Conservation (phyloP, 2,329 filamentous ascomycete genomes). For the Hymenotorrendiella dingleyae region DNA sequence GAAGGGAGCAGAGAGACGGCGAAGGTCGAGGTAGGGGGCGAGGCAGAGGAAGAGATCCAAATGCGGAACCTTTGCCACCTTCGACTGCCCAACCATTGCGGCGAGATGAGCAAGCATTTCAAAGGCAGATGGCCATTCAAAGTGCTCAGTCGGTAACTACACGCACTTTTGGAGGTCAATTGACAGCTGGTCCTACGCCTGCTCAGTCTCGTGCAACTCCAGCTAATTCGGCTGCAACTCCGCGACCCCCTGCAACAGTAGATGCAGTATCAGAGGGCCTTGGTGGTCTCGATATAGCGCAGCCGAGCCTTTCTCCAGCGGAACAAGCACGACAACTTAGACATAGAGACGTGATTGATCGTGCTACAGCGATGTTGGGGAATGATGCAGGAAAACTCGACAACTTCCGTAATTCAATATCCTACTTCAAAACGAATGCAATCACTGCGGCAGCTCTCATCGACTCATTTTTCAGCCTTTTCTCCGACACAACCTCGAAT, state of each 20-base stretch:
- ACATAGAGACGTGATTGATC: constrained; percentile 79
- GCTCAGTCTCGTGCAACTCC: constrained; percentile 39
- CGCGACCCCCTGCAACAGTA: constrained; percentile 19
- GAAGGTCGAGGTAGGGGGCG: constrained; percentile 43
- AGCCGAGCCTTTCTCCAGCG: constrained; percentile 57
- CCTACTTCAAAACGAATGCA: constrained; percentile 65
- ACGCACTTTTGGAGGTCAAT: constrained; percentile 78
- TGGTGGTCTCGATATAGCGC: constrained; percentile 45
- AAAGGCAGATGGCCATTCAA: constrained; percentile 86
- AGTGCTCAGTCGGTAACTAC: constrained; percentile 75
- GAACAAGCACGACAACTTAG: constrained; percentile 76
- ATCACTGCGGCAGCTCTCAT: constrained; percentile 71
- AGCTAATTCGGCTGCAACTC: constrained; percentile 6
- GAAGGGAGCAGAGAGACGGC: constrained; percentile 35
- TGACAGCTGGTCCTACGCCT: constrained; percentile 43
- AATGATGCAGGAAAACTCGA: constrained; percentile 70
- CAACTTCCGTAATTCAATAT: constrained; percentile 75
- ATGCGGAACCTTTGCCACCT: constrained; percentile 69
- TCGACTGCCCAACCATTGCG: constrained; percentile 75
- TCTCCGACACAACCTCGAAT: constrained; percentile 68
- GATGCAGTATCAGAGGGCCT: constrained; percentile 33
- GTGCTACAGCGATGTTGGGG: constrained; percentile 72
- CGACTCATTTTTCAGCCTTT: constrained; percentile 81
- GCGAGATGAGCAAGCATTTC: constrained; percentile 84
- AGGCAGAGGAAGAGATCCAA: constrained; percentile 76